Evolutionary conservation across 192 early-diverging fungal species (phyloP), one percentile per base, ranked within the genome.

Genomic region (Podila epicladia): DNA sequence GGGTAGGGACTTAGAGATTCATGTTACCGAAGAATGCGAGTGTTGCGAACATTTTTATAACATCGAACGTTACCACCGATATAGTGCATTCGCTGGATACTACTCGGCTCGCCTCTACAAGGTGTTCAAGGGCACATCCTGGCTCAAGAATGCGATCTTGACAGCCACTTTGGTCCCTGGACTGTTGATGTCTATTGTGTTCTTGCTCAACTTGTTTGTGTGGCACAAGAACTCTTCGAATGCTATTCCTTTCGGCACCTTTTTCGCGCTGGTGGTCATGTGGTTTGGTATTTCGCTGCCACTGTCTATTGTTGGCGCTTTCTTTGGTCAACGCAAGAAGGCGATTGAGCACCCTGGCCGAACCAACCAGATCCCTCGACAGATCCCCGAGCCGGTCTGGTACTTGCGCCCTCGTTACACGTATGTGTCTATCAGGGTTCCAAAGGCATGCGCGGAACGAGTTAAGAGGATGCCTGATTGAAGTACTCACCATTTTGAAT

Each of bases 291-390:
- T 98, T 2, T 92, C 94, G 28, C 83, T 93, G 8, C 96, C 96
- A 4, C 74, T 97, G 55, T 93, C 91, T 32, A 67, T 97, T 20
- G 73, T 95, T 12, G 97, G 97, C 29, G 94, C 94, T 1, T 98
- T 93, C 87, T 87, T 96, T 75, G 97, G 96, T 0, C 94, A 91
- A 84, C 92, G 90, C 37, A 87, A 89, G 53, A 87, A 79, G 6
- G 84, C 84, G n/a, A 92, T 95, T 75, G 93, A 95, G 65, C 91
- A 95, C 50, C 97, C 96, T 20, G 92, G 95, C 37, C 89, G 95
- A 20, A 95, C 96, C 3, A 95, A 95, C 77, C 93, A 95, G 38
- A 98, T 98, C 59, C 96, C 97, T 48, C 89, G 97, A 9, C 93
- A 95, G 53, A 93, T 98, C 31, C 97, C 97, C 1, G 88, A 92